Conservation (phyloP, 371 early-diverging fungal genomes). For the Circinella minor region DNA sequence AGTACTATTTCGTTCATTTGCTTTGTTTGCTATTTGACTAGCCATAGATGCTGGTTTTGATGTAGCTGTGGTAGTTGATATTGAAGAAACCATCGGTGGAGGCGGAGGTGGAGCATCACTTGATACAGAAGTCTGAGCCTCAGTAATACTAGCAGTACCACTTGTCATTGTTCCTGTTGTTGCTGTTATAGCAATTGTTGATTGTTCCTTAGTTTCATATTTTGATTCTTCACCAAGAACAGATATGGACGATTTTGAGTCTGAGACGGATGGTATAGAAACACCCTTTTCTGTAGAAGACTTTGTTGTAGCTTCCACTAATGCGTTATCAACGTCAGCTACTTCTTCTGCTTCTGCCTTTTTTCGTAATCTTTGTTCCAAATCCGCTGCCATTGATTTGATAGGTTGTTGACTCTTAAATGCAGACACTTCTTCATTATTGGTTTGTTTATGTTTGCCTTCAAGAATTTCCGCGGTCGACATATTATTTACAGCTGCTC, state of each 20-base stretch:
- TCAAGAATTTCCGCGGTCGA: background rate
- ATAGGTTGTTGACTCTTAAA: background rate
- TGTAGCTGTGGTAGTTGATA: background rate
- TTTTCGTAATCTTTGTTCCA: constrained; percentile 3
- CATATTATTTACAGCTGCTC: background rate
- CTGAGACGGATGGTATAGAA: background rate
- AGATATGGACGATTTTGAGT: background rate
- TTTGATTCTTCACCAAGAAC: too few relatives aligned
- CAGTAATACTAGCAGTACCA: too few relatives aligned
- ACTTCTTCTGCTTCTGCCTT: constrained; percentile 1
- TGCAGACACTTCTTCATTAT: background rate
- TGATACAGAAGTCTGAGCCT: too few relatives aligned
- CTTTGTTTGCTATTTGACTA: background rate
- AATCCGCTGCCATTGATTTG: background rate
- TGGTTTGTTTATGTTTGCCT: background rate
- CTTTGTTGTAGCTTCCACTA: background rate
- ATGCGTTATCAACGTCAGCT: background rate
- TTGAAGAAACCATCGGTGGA: background rate
- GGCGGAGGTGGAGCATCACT: background rate
- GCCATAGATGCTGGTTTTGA: background rate
- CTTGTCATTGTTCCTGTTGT: too few relatives aligned
- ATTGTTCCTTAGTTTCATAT: too few relatives aligned
- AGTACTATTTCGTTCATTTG: constrained; percentile 1
- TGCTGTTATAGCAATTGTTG: background rate
- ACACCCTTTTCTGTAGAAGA: background rate